Evolutionary conservation across 2,329 filamentous ascomycete species (phyloP).

Genomic region (Neospermospora avenae): DNA sequence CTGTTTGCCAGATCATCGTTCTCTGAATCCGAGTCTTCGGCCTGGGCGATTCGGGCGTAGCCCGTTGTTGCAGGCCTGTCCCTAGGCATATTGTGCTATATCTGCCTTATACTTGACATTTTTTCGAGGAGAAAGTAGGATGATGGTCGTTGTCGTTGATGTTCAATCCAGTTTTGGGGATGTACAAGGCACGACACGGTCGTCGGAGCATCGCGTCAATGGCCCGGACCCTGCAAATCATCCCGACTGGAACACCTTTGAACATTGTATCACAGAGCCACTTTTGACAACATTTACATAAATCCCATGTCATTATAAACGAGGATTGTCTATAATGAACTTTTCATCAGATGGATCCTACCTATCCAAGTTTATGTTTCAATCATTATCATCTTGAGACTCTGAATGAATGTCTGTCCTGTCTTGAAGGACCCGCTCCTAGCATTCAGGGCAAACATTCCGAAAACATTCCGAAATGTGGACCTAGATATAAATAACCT

Average conservation of each 20-base stretch:
- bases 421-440: no score
- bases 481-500: no score
- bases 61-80: slow-evolving; percentile 66
- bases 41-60: slow-evolving; percentile 81
- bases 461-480: no score
- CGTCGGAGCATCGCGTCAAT: background rate
- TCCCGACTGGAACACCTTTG: slow-evolving; percentile 1
- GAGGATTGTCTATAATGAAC: no score
- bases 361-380: no score
- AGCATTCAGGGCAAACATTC: no score
- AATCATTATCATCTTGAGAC: no score
- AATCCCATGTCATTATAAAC: background rate
- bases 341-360: no score
- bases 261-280: background rate
- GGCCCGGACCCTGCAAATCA: background rate
- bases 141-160: background rate
- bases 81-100: slow-evolving; percentile 28
- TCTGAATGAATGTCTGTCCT: no score
- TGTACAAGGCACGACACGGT: background rate
- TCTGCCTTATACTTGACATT: slow-evolving; percentile 10
- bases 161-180: background rate
- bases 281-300: background rate
- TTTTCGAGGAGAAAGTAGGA: background rate
- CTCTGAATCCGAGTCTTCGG: slow-evolving; percentile 66
- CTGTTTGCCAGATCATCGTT: slow-evolving; percentile 55